Percentiles rank a stretch among this genome's conserved stretches.
Evolutionary conservation across 2,329 filamentous ascomycete species (phyloP).

Genomic region (Ascochyta clinopodiicola): DNA sequence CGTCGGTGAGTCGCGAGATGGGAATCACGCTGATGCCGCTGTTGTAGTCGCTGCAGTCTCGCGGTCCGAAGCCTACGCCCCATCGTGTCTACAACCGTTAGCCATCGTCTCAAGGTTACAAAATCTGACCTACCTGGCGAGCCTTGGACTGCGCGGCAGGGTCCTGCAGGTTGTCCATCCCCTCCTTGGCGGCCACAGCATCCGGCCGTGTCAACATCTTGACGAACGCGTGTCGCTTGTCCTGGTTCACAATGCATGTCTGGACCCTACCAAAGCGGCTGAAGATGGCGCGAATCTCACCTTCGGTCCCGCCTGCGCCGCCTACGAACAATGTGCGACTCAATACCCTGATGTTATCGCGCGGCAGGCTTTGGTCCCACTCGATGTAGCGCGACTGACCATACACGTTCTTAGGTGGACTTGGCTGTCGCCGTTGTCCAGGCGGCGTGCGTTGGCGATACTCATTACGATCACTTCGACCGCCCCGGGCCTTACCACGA

Average conservation of each 20-base stretch:
- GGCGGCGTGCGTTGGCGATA: constrained; percentile 90
- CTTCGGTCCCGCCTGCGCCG: constrained; percentile 77
- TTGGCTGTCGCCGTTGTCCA: constrained; percentile 69
- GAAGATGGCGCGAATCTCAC: constrained; percentile 82
- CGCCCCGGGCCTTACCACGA: constrained; percentile 53
- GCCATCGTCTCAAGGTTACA: constrained; percentile 1
- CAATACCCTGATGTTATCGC: constrained; percentile 79
- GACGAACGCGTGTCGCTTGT: constrained; percentile 97
- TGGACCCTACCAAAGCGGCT: constrained; percentile 84
- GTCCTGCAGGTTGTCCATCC: constrained; percentile 81
- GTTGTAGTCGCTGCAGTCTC: constrained; percentile 95
- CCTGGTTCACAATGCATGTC: constrained; percentile 96
- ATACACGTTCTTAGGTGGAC: constrained; percentile 52
- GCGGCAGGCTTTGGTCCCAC: constrained; percentile 75
- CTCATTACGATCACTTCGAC: constrained; percentile 58
- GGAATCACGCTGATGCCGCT: constrained; percentile 93
- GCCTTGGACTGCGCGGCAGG: constrained; percentile 72
- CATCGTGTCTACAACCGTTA: constrained; percentile 76
- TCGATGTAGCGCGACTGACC: constrained; percentile 74
- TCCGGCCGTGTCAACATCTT: constrained; percentile 95
- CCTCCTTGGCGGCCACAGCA: constrained; percentile 81
- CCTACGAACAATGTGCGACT: constrained; percentile 97
- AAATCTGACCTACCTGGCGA: constrained; percentile 45
- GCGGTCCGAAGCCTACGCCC: constrained; percentile 96
- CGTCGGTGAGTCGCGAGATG: constrained; percentile 89